Evolutionary conservation across 2,329 filamentous ascomycete species (phyloP).

Genomic region (Emmonsia crescens): DNA sequence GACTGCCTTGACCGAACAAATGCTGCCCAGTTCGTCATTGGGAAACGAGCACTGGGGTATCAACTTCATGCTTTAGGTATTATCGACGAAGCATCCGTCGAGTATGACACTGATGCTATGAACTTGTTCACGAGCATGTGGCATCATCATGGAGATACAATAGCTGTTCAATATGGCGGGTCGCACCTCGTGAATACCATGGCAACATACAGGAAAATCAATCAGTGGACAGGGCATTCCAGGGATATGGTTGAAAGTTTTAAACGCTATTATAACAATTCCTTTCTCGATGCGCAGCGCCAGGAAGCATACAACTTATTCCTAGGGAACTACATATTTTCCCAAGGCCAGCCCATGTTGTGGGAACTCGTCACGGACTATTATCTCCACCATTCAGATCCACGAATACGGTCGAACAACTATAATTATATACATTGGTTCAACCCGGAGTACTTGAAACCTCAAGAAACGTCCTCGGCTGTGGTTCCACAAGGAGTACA

Average conservation of each 20-base stretch:
- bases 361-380: slow-evolving; percentile 96
- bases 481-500: slow-evolving; percentile 15
- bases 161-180: slow-evolving; percentile 93
- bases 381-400: slow-evolving; percentile 84
- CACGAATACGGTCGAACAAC: slow-evolving; percentile 56
- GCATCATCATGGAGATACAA: slow-evolving; percentile 94
- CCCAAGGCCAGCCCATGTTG: slow-evolving; percentile 80
- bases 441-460: slow-evolving; percentile 59
- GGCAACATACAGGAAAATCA: slow-evolving; percentile 98
- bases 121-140: slow-evolving; percentile 98
- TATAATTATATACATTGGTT: slow-evolving; percentile 86
- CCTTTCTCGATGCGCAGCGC: slow-evolving; percentile 91
- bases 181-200: slow-evolving; percentile 98
- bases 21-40: slow-evolving; percentile 94
- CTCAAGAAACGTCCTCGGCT: slow-evolving; percentile 46
- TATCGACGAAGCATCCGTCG: slow-evolving; percentile 63
- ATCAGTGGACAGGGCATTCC: slow-evolving; percentile 96
- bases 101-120: slow-evolving; percentile 91
- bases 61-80: slow-evolving; percentile 88
- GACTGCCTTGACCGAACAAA: slow-evolving; percentile 96
- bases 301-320: slow-evolving; percentile 98
- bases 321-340: slow-evolving; percentile 86
- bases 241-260: slow-evolving; percentile 99
- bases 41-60: slow-evolving; percentile 82
- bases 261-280: slow-evolving; percentile 98